Percentiles rank a stretch among this genome's conserved stretches.
Evolutionary conservation across 179 eudicot species (phyloP).

Genomic region (Spinacia oleracea): DNA sequence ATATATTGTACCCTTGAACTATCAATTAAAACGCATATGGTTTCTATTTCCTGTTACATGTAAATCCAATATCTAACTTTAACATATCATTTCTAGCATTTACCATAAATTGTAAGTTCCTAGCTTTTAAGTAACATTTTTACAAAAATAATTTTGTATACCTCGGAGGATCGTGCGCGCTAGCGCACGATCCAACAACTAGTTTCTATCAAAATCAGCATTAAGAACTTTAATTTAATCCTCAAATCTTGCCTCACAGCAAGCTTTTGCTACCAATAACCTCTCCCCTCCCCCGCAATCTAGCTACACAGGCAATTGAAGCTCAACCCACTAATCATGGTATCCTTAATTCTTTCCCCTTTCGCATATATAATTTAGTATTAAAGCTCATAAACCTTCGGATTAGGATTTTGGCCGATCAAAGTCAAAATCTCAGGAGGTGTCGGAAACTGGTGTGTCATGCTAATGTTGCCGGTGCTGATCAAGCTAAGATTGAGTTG

Average conservation of each 20-base stretch:
- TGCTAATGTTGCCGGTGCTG: constrained; percentile 95
- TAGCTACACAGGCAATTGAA: constrained; percentile 47
- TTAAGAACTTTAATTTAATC: constrained; percentile 68
- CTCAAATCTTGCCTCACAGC: constrained; percentile 44
- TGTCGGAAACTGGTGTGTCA: constrained; percentile 88
- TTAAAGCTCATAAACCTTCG: constrained; percentile 77
- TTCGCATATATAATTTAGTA: constrained; percentile 48
- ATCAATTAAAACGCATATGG: too few relatives aligned
- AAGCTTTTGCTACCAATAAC: constrained; percentile 55
- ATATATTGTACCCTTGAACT: too few relatives aligned
- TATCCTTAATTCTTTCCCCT: constrained; percentile 44
- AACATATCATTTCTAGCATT: too few relatives aligned
- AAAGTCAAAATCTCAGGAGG: constrained; percentile 98
- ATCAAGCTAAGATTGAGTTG: constrained; percentile 88
- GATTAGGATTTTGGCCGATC: constrained; percentile 82
- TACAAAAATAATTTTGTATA: too few relatives aligned
- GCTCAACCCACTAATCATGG: constrained; percentile 43
- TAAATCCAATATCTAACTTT: too few relatives aligned
- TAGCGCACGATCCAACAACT: too few relatives aligned
- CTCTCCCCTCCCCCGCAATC: constrained; percentile 27
- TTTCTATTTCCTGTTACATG: too few relatives aligned
- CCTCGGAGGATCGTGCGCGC: too few relatives aligned
- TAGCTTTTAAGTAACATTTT: too few relatives aligned
- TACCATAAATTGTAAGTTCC: too few relatives aligned
- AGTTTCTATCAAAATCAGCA: constrained; percentile 43